A percentile compares a stretch with the other conserved stretches of the same genome.
phyloP scores from a whole-genome alignment of 805 yeast species.

The Wickerhamiella sorbophila region DNA sequence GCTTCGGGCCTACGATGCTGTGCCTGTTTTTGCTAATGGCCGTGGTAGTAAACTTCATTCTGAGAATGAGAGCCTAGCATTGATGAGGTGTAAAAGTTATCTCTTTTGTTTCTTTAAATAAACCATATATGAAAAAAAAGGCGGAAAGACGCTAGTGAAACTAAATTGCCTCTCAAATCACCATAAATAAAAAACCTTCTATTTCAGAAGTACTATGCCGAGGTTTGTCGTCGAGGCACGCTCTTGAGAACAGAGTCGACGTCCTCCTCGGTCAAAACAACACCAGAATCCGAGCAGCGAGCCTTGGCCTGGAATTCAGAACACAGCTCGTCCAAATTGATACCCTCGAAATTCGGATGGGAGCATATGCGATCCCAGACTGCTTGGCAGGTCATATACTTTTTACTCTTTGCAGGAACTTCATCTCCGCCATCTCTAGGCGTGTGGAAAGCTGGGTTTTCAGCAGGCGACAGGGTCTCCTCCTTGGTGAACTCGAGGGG shows the following conservation, averaged over 20 bases:
- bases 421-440: conserved; percentile 11
- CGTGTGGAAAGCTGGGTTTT: not conserved
- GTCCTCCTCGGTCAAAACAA: conserved; percentile 67
- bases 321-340: conserved; percentile 92
- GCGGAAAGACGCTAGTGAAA: too few relatives aligned
- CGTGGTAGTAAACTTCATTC: conserved; percentile 78
- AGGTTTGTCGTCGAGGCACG: too few relatives aligned
- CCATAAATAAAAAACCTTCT: too few relatives aligned
- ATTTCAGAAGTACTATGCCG: too few relatives aligned
- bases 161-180: too few relatives aligned
- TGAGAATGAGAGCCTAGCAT: conserved; percentile 49
- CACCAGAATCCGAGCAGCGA: conserved; percentile 87
- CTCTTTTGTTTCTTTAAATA: too few relatives aligned
- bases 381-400: conserved; percentile 60
- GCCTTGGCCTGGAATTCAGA: conserved; percentile 81
- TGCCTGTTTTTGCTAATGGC: conserved; percentile 88
- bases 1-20: conserved; percentile 95
- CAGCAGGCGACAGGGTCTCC: not conserved
- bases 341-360: conserved; percentile 84
- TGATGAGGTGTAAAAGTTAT: too few relatives aligned
- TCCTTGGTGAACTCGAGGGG: not conserved
- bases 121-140: too few relatives aligned
- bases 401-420: conserved; percentile 22
- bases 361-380: conserved; percentile 93
- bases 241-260: conserved; percentile 40